These are phyloP conservation scores for Pseudopyrenochaeta lycopersici DNA, from an alignment of 2,329 filamentous ascomycete species.

Conservation along the genomic window DNA sequence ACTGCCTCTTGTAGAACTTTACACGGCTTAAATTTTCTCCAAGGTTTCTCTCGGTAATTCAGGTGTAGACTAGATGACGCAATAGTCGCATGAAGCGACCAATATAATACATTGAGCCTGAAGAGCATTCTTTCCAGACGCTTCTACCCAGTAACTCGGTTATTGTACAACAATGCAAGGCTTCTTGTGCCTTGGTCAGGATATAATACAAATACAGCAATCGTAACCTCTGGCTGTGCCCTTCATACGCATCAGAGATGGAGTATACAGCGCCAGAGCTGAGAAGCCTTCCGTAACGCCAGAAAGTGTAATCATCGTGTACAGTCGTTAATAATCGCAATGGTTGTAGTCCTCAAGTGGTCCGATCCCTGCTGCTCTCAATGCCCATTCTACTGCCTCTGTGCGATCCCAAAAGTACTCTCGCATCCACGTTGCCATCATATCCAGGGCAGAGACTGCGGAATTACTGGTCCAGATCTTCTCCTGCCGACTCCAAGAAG, in stretches of 20 bases:
- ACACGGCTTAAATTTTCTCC: too few relatives aligned
- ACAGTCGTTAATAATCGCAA: conserved; percentile 24
- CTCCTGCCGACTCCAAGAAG: conserved; percentile 40
- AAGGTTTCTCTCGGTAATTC: too few relatives aligned
- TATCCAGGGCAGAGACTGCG: conserved; percentile 41
- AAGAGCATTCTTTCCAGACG: conserved; percentile 15
- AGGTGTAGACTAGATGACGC: too few relatives aligned
- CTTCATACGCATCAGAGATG: not conserved
- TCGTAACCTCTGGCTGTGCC: not conserved
- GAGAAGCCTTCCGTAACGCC: conserved; percentile 6
- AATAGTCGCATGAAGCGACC: not conserved
- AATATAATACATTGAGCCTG: conserved; percentile 8
- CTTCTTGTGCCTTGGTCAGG: not conserved
- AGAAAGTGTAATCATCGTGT: not conserved
- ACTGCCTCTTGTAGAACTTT: too few relatives aligned
- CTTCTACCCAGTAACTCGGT: conserved; percentile 6
- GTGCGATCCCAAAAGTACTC: conserved; percentile 50
- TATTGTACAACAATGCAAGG: not conserved
- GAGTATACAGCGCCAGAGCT: conserved; percentile 4
- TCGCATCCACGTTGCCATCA: conserved; percentile 45
- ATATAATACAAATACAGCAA: conserved; percentile 5
- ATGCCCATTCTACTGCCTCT: conserved; percentile 39
- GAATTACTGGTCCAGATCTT: conserved; percentile 46
- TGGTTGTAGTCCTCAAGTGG: conserved; percentile 34
- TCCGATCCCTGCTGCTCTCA: conserved; percentile 39